Evolutionary conservation across 495 filamentous ascomycete genomes (phyloP).

Genomic region (Cairneyella variabilis): DNA sequence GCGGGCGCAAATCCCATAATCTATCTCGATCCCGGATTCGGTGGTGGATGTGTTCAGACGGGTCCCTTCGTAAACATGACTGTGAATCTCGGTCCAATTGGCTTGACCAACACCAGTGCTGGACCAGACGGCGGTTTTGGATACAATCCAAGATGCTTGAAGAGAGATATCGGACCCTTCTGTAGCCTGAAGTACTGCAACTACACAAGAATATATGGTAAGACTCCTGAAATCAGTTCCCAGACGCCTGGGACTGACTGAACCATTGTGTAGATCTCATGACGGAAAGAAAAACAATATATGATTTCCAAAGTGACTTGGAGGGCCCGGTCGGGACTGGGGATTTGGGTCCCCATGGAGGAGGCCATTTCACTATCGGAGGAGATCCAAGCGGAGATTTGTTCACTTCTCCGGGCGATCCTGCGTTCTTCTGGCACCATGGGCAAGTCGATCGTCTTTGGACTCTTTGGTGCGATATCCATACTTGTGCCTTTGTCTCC

Average conservation of each 20-base stretch:
- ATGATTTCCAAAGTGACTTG: slow-evolving; percentile 11
- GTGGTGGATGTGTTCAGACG: slow-evolving; percentile 60
- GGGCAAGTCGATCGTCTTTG: slow-evolving; percentile 64
- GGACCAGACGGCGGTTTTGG: slow-evolving; percentile 19
- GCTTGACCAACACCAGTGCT: slow-evolving; percentile 24
- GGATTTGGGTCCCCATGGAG: slow-evolving; percentile 12
- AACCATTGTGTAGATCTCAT: slow-evolving; percentile 28
- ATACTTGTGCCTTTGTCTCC: not conserved
- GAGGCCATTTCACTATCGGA: slow-evolving; percentile 36
- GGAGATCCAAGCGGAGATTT: slow-evolving; percentile 38
- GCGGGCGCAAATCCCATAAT: slow-evolving; percentile 33
- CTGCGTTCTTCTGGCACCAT: slow-evolving; percentile 68
- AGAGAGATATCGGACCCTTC: slow-evolving; percentile 55
- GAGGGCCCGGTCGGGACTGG: slow-evolving; percentile 10
- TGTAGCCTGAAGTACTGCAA: slow-evolving; percentile 39
- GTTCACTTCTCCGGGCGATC: too few species aligned
- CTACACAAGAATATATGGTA: slow-evolving; percentile 39
- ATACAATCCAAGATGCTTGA: slow-evolving; percentile 64
- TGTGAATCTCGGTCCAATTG: slow-evolving; percentile 50
- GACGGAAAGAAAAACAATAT: not conserved
- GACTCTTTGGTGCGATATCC: slow-evolving; percentile 60
- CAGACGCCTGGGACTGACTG: slow-evolving; percentile 45
- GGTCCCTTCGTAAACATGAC: slow-evolving; percentile 53
- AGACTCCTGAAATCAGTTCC: slow-evolving; percentile 38
- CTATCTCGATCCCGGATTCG: slow-evolving; percentile 41